phyloP scores from a whole-genome alignment of 495 filamentous ascomycete genomes.

The Lichina pygmaea region DNA sequence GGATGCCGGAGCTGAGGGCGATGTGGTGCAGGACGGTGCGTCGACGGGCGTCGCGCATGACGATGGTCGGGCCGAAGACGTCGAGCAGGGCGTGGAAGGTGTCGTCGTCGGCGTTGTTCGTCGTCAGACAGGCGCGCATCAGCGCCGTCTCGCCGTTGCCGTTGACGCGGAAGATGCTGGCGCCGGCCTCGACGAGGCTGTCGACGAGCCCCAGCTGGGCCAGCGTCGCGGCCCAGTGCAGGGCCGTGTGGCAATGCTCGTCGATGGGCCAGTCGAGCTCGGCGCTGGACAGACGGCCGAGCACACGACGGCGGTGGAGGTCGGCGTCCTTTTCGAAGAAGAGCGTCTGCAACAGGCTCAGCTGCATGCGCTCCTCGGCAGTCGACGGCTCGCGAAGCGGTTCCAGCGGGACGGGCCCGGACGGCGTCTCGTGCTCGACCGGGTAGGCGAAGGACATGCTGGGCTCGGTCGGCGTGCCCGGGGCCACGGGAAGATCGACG shows the following conservation, averaged over 20 bases:
- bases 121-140: constrained; percentile 65
- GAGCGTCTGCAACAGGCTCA: constrained; percentile 31
- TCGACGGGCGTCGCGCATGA: constrained; percentile 64
- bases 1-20: constrained; percentile 76
- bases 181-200: constrained; percentile 55
- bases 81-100: constrained; percentile 70
- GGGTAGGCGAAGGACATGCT: constrained; percentile 60
- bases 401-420: constrained; percentile 11
- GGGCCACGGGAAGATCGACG: constrained; percentile 21
- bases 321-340: not conserved
- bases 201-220: constrained; percentile 58
- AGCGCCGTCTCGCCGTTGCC: constrained; percentile 69
- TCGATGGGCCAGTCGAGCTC: constrained; percentile 85
- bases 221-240: constrained; percentile 94
- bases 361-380: constrained; percentile 42
- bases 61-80: constrained; percentile 68
- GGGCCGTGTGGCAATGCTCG: constrained; percentile 54
- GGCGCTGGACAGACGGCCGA: constrained; percentile 28
- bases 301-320: not conserved
- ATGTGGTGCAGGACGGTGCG: constrained; percentile 90
- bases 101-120: constrained; percentile 67
- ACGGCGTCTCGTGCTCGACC: constrained; percentile 7
- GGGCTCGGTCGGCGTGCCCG: constrained; percentile 55
- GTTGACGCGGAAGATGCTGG: constrained; percentile 69
- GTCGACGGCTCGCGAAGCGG: constrained; percentile 36